These are phyloP conservation scores for Fusarium tupiense DNA, from an alignment of 2,329 filamentous ascomycete genomes.

Conservation along the genomic window DNA sequence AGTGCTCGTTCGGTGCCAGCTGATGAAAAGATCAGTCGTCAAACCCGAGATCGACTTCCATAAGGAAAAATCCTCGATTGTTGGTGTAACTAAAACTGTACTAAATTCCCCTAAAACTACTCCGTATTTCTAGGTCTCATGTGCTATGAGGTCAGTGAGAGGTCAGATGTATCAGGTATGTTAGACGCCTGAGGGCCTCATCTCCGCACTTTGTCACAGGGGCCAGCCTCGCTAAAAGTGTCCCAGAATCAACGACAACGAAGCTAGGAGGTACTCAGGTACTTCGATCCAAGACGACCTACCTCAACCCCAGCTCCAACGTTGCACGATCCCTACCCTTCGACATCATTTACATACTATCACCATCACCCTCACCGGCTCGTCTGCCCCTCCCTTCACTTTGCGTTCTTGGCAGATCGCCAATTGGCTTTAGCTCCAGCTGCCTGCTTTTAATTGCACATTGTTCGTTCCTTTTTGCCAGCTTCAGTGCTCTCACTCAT, in stretches of 20 bases:
- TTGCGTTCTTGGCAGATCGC: conserved; percentile 16
- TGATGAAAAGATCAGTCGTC: conserved; percentile 1
- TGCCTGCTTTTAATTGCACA: not conserved
- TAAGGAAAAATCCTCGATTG: conserved; percentile 26
- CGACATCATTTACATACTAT: conserved; percentile 23
- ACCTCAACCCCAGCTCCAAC: conserved; percentile 21
- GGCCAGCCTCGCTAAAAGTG: not conserved
- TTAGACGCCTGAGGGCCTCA: not conserved
- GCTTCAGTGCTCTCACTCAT: not conserved
- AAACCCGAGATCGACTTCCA: conserved; percentile 2
- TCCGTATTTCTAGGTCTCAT: conserved; percentile 1
- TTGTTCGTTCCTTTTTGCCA: not conserved
- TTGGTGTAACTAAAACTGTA: conserved; percentile 7
- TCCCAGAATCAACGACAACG: not conserved
- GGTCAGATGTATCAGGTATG: not conserved
- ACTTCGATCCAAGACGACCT: conserved; percentile 5
- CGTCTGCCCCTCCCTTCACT: conserved; percentile 11
- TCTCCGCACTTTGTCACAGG: conserved; percentile 1
- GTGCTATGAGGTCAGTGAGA: conserved; percentile 13
- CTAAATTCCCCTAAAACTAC: not conserved
- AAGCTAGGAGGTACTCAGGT: conserved; percentile 21
- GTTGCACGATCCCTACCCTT: conserved; percentile 30
- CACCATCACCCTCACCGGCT: conserved; percentile 15
- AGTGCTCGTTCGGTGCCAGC: conserved; percentile 1
- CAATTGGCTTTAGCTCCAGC: conserved; percentile 14